Evolutionary conservation across 176 grass and related monocot species (phyloP).

Genomic region (Stipa capillata): DNA sequence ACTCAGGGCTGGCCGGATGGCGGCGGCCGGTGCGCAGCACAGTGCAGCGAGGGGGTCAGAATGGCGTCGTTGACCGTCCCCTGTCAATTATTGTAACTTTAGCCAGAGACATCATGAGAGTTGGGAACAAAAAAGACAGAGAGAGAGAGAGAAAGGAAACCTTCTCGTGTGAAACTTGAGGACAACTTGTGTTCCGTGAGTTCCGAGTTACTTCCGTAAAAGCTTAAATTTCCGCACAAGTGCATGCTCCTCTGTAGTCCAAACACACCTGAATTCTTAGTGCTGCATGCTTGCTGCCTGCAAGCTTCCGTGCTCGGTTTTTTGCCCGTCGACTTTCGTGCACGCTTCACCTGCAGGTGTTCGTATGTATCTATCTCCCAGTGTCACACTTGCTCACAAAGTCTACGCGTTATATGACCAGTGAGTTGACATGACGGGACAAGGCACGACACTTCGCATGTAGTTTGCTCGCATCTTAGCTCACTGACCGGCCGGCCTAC

Average conservation of each 20-base stretch:
- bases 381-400: not conserved
- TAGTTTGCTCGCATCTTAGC: not conserved
- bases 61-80: conserved; percentile 47
- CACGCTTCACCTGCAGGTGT: not conserved
- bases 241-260: not conserved
- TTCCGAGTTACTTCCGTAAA: conserved; percentile 36
- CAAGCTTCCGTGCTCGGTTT: not conserved
- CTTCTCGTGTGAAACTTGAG: not conserved
- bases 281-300: not conserved
- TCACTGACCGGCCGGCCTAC: not conserved
- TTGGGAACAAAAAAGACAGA: not conserved
- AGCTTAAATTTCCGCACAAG: not conserved
- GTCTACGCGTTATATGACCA: not conserved
- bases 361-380: not conserved
- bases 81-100: conserved; percentile 35
- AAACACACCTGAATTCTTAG: not conserved
- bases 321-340: not conserved
- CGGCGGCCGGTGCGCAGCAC: conserved; percentile 24
- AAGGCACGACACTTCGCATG: not conserved
- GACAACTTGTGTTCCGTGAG: conserved; percentile 22
- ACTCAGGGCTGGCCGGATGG: not conserved
- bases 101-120: conserved; percentile 32
- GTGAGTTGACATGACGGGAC: not conserved
- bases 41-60: conserved; percentile 14
- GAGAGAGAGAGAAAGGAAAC: not conserved